Percentiles rank a stretch among this genome's conserved stretches.
These are phyloP conservation scores for Trichoderma sp. DNA, from an alignment of 2,329 filamentous ascomycete species.

Conservation along the genomic window DNA sequence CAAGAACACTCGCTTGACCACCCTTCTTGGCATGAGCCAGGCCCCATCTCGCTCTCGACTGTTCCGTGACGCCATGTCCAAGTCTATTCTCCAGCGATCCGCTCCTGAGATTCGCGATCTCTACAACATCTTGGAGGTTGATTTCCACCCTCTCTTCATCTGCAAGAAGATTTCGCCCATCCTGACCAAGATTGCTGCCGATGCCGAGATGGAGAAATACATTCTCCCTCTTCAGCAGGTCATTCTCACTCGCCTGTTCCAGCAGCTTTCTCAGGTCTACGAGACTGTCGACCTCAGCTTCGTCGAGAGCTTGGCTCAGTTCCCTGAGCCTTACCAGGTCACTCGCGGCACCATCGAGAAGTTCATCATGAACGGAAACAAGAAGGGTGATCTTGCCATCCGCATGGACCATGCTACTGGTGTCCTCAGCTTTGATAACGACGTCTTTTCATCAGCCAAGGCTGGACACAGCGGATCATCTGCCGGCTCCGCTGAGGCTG, in stretches of 20 bases:
- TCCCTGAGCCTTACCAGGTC: slow-evolving; percentile 96
- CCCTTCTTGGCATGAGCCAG: slow-evolving; percentile 89
- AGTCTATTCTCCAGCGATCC: slow-evolving; percentile 89
- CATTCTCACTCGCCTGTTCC: slow-evolving; percentile 96
- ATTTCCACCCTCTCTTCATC: slow-evolving; percentile 98
- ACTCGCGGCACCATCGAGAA: slow-evolving; percentile 91
- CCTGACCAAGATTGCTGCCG: slow-evolving; percentile 85
- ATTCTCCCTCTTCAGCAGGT: slow-evolving; percentile 95
- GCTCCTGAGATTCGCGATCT: slow-evolving; percentile 93
- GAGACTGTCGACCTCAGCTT: slow-evolving; percentile 95
- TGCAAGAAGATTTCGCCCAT: slow-evolving; percentile 99
- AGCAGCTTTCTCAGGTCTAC: slow-evolving; percentile 98
- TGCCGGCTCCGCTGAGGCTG: slow-evolving; percentile 83
- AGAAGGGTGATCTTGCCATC: slow-evolving; percentile 97
- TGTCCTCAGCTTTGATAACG: slow-evolving; percentile 94
- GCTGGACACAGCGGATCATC: slow-evolving; percentile 81
- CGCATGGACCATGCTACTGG: slow-evolving; percentile 95
- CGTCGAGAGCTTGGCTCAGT: slow-evolving; percentile 89
- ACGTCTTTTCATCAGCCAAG: slow-evolving; percentile 97
- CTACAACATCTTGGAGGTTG: slow-evolving; percentile 98
- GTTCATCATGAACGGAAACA: slow-evolving; percentile 99
- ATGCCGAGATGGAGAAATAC: slow-evolving; percentile 97
- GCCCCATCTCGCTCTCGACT: slow-evolving; percentile 85
- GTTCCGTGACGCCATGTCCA: slow-evolving; percentile 95
- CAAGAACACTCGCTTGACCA: slow-evolving; percentile 96